Base-by-base conservation (phyloP, 208 protist genomes). In the Pavlovales sp. region DNA sequence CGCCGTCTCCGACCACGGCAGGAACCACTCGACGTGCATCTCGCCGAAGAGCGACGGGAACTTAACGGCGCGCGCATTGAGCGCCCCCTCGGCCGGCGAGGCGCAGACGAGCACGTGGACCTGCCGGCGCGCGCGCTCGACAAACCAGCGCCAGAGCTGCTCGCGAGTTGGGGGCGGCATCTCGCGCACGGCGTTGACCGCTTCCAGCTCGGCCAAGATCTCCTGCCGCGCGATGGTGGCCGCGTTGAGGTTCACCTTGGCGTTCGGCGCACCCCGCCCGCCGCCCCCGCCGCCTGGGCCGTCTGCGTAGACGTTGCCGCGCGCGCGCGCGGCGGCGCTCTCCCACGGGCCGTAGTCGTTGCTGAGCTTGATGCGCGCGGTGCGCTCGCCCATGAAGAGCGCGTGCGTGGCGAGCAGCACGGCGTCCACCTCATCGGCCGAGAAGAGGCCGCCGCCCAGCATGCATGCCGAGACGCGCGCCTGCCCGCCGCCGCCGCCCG, bases 401-500 rank as follows among this genome's bases (percentile, higher is more conserved):
- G 98, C 95, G 46, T 95, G 96, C 81, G 94, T 93, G 36, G 93
- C 94, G 18, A 96, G 96, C 40, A 98, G 97, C 88, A 97, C 95
- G 8, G 95, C 88, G 80, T 99, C 90, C 22, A 96, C 97, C 92
- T 98, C 94, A 88, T 96, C 95, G 26, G 98, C 97, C 97, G 97
- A 99, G 75, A 96, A 96, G 90, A 98, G 97, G 95, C 98, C 99
- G 97, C 97, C 99, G 93, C 99, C 98, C 90, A 98, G 98, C 80
- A 96, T 97, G 92, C 97, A 98, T 36, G 96, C 96, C 82, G 94
- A 97, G 89, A 99, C 96, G 37, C 99, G 93, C 41, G 95, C 97
- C 0, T 97, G 98, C 95, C 98, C 99, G 94, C 98, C 98, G 84
- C 97, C n/a, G n/a, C n/a, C n/a, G n/a, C n/a, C 93, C 30, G 96